Percentiles rank a stretch among this genome's conserved stretches.
Conservation (phyloP, 176 grass and related monocot species). For the Cenchrus americanus region DNA sequence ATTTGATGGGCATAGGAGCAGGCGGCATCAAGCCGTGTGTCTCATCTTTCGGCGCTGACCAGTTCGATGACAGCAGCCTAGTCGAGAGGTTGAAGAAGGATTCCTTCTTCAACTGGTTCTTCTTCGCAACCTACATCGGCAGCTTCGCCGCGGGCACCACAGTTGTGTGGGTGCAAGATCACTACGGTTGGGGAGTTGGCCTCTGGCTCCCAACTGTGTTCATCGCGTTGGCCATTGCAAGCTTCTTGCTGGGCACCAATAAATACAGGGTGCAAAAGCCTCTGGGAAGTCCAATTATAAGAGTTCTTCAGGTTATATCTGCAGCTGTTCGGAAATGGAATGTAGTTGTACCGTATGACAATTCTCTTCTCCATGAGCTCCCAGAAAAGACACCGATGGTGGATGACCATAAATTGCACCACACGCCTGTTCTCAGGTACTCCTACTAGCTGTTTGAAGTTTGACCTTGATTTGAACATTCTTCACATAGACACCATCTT, state of each 20-base stretch:
- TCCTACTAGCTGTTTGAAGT: not conserved
- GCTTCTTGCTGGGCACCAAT: constrained; percentile 64
- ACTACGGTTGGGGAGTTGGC: constrained; percentile 73
- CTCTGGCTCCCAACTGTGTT: constrained; percentile 73
- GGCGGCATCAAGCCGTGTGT: constrained; percentile 79
- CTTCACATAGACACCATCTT: no score
- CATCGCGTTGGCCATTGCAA: constrained; percentile 62
- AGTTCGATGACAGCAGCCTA: constrained; percentile 53
- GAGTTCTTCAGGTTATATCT: constrained; percentile 59
- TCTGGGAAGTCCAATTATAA: constrained; percentile 60
- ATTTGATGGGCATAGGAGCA: constrained; percentile 67
- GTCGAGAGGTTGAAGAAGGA: constrained; percentile 46
- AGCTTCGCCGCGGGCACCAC: constrained; percentile 61
- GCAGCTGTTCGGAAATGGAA: constrained; percentile 58
- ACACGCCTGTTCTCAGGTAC: constrained; percentile 57
- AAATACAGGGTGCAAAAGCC: constrained; percentile 73
- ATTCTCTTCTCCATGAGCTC: constrained; percentile 61
- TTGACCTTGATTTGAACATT: not conserved
- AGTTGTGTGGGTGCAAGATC: constrained; percentile 83
- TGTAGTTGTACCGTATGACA: constrained; percentile 43
- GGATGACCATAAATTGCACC: constrained; percentile 56
- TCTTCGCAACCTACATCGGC: constrained; percentile 72
- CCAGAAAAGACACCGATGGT: constrained; percentile 43
- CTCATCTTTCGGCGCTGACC: constrained; percentile 71
- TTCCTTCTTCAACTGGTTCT: constrained; percentile 89